These are phyloP conservation scores for Trichoderma oligosporum DNA, from an alignment of 2,329 filamentous ascomycete species.

Conservation along the genomic window DNA sequence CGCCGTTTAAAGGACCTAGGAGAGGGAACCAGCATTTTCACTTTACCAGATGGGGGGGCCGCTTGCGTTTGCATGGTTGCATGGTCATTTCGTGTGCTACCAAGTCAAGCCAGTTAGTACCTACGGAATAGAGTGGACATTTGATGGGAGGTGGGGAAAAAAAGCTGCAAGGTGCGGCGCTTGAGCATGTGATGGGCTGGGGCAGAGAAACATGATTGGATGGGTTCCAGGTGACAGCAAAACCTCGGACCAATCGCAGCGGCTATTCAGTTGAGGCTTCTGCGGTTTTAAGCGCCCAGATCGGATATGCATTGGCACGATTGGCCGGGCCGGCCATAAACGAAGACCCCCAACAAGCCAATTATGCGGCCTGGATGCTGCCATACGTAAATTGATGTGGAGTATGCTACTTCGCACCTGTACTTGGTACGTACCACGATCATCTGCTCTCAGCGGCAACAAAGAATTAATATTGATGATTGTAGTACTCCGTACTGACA, in stretches of 20 bases:
- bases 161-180: slow-evolving; percentile 15
- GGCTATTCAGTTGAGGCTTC: slow-evolving; percentile 5
- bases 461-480: too few species aligned
- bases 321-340: slow-evolving; percentile 27
- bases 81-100: too few species aligned
- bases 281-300: slow-evolving; percentile 33
- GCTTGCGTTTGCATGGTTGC: too few species aligned
- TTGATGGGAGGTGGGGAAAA: slow-evolving; percentile 9
- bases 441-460: not conserved
- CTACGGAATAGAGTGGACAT: too few species aligned
- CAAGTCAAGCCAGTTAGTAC: too few species aligned
- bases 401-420: too few species aligned
- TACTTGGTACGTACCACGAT: too few species aligned
- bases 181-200: slow-evolving; percentile 5
- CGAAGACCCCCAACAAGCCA: slow-evolving; percentile 25
- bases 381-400: not conserved
- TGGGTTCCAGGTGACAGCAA: slow-evolving; percentile 14
- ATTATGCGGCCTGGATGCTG: slow-evolving; percentile 20
- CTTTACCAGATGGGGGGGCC: not conserved
- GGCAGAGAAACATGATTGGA: slow-evolving; percentile 3
- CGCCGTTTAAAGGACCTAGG: not conserved
- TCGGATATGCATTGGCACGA: slow-evolving; percentile 25
- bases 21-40: slow-evolving; percentile 3
- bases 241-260: slow-evolving; percentile 28
- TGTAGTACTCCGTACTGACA: too few species aligned